Percentiles rank a stretch among this genome's conserved stretches.
These are phyloP conservation scores for Backusella australiensis DNA, from an alignment of 192 early-diverging fungal genomes.

Conservation along the genomic window DNA sequence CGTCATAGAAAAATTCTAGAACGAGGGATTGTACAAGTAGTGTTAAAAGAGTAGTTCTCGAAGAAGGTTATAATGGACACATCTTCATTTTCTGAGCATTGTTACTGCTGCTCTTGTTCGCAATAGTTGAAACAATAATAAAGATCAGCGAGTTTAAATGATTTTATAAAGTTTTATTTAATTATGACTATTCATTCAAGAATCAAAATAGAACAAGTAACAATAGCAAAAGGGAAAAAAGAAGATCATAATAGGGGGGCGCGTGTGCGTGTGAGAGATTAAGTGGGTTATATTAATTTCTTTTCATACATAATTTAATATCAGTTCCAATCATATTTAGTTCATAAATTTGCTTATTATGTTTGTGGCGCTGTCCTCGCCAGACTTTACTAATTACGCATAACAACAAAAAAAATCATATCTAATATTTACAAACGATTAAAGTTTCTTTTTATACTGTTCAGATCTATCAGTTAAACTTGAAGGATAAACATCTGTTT, in stretches of 20 bases:
- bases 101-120: no score
- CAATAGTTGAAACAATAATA: no score
- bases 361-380: not conserved
- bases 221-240: not conserved
- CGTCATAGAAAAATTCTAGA: no score
- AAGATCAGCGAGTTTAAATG: no score
- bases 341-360: not conserved
- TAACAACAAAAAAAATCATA: not conserved
- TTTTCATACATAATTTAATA: not conserved
- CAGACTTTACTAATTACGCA: not conserved
- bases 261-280: not conserved
- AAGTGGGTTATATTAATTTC: not conserved
- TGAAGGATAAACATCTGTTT: not conserved
- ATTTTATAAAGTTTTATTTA: not conserved
- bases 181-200: not conserved
- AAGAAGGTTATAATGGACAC: no score
- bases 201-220: not conserved
- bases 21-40: no score
- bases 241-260: not conserved
- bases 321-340: not conserved
- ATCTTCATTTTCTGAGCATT: no score
- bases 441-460: not conserved
- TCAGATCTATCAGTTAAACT: not conserved
- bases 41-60: no score
- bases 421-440: slow-evolving; percentile 11